Percentiles rank a stretch among this genome's conserved stretches.
phyloP scores from a whole-genome alignment of 2,329 filamentous ascomycete genomes.

The Blastomyces gilchristii region DNA sequence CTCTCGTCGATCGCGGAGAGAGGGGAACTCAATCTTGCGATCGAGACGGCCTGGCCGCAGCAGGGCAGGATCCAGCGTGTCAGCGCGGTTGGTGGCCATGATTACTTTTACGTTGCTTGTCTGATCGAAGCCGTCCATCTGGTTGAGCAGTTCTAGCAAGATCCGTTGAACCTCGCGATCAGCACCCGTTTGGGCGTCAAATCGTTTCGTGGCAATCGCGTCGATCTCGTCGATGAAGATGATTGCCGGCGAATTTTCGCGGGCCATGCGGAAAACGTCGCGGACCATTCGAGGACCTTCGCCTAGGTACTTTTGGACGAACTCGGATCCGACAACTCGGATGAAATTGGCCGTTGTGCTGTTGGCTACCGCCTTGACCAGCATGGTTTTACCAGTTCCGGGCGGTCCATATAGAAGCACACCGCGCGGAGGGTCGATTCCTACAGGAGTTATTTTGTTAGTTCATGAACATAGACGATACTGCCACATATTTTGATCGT shows the following conservation, averaged over 20 bases:
- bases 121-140: constrained; percentile 99
- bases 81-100: constrained; percentile 98
- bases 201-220: constrained; percentile 96
- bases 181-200: constrained; percentile 95
- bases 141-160: constrained; percentile 89
- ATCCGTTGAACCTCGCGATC: constrained; percentile 98
- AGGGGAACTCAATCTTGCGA: constrained; percentile 98
- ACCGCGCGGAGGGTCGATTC: constrained; percentile 90
- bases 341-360: constrained; percentile 98
- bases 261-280: constrained; percentile 97
- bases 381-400: constrained; percentile 92
- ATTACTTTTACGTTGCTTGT: constrained; percentile 99
- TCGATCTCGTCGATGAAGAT: constrained; percentile 99
- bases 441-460: constrained; percentile 20
- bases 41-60: constrained; percentile 91
- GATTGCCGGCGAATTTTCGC: constrained; percentile 94
- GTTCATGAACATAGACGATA: not conserved
- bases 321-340: constrained; percentile 93
- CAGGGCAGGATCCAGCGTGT: constrained; percentile 89
- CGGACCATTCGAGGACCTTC: constrained; percentile 98
- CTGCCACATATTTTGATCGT: constrained; percentile 16
- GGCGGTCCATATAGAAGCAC: constrained; percentile 93
- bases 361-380: constrained; percentile 97
- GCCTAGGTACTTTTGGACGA: constrained; percentile 97
- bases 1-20: constrained; percentile 82